phyloP scores from a whole-genome alignment of 2,329 filamentous ascomycete species.

The Penicillium expansum region DNA sequence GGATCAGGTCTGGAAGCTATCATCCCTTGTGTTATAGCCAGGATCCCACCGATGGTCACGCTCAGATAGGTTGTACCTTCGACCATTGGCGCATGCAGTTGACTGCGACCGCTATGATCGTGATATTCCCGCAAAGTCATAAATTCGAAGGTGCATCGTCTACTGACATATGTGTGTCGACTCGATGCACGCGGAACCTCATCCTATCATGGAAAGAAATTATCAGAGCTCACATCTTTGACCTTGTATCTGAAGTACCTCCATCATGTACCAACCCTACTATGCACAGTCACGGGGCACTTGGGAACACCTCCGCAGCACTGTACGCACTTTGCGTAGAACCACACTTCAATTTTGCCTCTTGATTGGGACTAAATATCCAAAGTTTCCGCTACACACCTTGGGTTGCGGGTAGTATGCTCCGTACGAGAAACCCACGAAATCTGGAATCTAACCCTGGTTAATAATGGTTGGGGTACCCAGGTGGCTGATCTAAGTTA shows the following conservation, averaged over 20 bases:
- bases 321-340: neutral
- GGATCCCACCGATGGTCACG: constrained; percentile 16
- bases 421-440: neutral
- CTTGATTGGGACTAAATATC: constrained; percentile 6
- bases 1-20: neutral
- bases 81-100: constrained; percentile 24
- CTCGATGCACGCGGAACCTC: constrained; percentile 14
- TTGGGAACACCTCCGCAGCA: neutral
- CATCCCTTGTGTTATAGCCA: constrained; percentile 7
- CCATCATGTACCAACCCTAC: neutral
- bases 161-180: neutral
- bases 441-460: neutral
- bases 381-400: neutral
- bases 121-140: constrained; percentile 14
- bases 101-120: constrained; percentile 17
- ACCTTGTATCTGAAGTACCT: neutral
- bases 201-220: constrained; percentile 21
- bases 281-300: neutral
- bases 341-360: neutral
- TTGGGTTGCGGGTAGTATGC: neutral
- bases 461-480: neutral
- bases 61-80: constrained; percentile 14
- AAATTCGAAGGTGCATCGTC: neutral
- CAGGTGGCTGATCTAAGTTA: constrained; percentile 1
- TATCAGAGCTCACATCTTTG: constrained; percentile 10